These are phyloP conservation scores for Aspergillus ostianus DNA, from an alignment of 495 filamentous ascomycete species.

Conservation along the genomic window DNA sequence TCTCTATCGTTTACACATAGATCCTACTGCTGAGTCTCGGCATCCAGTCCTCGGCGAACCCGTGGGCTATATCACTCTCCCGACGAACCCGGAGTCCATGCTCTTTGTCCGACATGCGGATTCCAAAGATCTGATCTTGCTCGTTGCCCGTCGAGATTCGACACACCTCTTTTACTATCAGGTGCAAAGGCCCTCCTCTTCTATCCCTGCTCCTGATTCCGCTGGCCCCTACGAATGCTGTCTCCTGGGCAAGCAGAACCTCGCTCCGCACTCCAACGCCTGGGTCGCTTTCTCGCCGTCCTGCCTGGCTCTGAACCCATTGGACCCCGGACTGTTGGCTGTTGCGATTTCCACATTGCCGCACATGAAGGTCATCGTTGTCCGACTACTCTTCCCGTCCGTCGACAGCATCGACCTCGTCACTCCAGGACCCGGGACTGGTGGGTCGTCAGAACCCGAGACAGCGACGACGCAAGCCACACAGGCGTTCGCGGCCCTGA, in stretches of 20 bases:
- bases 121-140: constrained; percentile 43
- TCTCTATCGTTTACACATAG: constrained; percentile 44
- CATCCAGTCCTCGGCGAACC: constrained; percentile 33
- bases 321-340: constrained; percentile 54
- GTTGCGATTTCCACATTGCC: constrained; percentile 62
- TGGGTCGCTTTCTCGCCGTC: constrained; percentile 66
- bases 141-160: constrained; percentile 60
- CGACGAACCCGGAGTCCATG: constrained; percentile 62
- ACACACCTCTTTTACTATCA: constrained; percentile 61
- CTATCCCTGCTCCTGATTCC: not conserved
- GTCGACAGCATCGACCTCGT: constrained; percentile 6
- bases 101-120: constrained; percentile 52
- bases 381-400: constrained; percentile 55
- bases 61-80: constrained; percentile 47
- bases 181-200: constrained; percentile 22
- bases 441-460: constrained; percentile 2
- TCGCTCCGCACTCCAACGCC: constrained; percentile 62
- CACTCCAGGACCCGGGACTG: constrained; percentile 1
- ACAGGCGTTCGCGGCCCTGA: constrained; percentile 48
- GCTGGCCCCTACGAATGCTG: constrained; percentile 26
- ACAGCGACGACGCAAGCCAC: constrained; percentile 43
- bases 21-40: constrained; percentile 10
- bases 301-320: constrained; percentile 54
- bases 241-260: constrained; percentile 56
- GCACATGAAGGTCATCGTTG: constrained; percentile 65